A percentile compares a stretch with the other conserved stretches of the same genome.
Conservation (phyloP, 352 stramenopile species). For the Bremia lactucae region DNA sequence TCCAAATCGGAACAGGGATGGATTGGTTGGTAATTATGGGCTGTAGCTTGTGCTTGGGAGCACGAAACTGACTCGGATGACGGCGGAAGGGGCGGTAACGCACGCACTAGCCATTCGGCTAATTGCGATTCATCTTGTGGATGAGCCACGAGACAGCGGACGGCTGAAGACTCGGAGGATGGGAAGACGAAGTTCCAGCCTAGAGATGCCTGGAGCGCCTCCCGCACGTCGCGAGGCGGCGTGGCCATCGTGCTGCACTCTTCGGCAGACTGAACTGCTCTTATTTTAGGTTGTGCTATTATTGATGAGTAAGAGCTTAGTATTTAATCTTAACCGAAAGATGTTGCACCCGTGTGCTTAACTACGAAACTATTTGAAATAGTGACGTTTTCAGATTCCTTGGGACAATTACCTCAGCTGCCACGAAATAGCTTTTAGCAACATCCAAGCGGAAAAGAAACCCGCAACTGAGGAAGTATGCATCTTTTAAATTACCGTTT, state of each 20-base stretch:
- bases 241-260: background rate
- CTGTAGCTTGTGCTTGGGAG: background rate
- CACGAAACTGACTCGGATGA: background rate
- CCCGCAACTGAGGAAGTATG: no score
- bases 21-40: background rate
- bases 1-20: conserved; percentile 18
- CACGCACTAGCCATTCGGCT: conserved; percentile 36
- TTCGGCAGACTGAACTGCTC: background rate
- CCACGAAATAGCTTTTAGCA: no score
- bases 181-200: conserved; percentile 44
- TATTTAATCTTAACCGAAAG: background rate
- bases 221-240: conserved; percentile 23
- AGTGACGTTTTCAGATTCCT: no score
- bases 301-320: background rate
- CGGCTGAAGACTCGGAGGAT: conserved; percentile 25
- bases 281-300: background rate
- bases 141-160: conserved; percentile 40
- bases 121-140: conserved; percentile 19
- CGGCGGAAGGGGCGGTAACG: conserved; percentile 12
- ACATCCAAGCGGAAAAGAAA: no score
- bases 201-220: conserved; percentile 22
- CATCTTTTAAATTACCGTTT: no score
- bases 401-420: no score
- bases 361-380: no score
- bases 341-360: no score